Base-by-base conservation (phyloP, 176 grass and related monocot genomes). In the Musa itinerans region DNA sequence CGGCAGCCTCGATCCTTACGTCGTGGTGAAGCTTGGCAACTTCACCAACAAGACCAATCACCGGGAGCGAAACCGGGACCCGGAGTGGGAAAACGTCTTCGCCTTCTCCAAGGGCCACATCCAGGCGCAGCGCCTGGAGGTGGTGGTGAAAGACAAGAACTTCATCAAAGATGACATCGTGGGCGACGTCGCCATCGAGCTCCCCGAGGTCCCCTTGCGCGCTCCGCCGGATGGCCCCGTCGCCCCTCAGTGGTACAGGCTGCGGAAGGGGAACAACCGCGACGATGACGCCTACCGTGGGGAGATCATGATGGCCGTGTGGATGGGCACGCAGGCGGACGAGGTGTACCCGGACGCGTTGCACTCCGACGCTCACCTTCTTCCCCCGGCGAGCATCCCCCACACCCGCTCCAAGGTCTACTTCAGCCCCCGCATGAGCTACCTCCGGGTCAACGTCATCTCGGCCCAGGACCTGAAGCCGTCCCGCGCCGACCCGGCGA, bases 391-490 rank as follows among this genome's bases (percentile, higher is more conserved):
- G n/a, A 50, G 51, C 66, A 50, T 81, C 11, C 34, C 48, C 0
- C 58, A 80, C 19, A 82, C 75, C 0, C 75, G 64, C 63, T 50
- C 68, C 2, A 81, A 78, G 70, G 27, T 72, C 76, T 87, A 87
- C 76, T 59, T 57, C 34, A 1, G 65, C 43, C 85, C 85, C 14
- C 71, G 80, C 26, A 66, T 87, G 27, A 79, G 80, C 72, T 87
- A 83, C 71, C 85, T 87, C 76, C 80, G 80, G 56, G 77, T 81
- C 54, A 67, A 76, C 25, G 72, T 83, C 80, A 70, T 83, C 21
- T 25, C 71, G 21, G 85, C 76, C 26, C 80, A 83, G 19, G 85
- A 86, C 14, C 50, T 86, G 55, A 68, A 68, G 2, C 26, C 11
- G 23, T 65, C 54, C 51, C 29, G 53, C 51, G 9, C 52, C 23